A percentile compares a stretch with the other conserved stretches of the same genome.
These are phyloP conservation scores for Coleophoma crateriformis DNA, from an alignment of 2,329 filamentous ascomycete species.

Conservation along the genomic window DNA sequence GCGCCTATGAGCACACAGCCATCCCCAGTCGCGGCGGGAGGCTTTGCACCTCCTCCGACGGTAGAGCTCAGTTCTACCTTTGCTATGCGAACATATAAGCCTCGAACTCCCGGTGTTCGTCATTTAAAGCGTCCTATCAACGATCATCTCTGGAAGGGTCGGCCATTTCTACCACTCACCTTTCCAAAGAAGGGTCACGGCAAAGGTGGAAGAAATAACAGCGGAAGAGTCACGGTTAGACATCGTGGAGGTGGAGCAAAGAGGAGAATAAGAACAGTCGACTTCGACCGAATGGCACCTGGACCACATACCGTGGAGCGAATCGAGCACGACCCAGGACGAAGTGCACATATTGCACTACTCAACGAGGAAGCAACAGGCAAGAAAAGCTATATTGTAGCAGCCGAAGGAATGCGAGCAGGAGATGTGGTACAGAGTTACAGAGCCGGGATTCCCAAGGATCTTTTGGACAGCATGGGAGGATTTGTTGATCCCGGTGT, in stretches of 20 bases:
- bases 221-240: slow-evolving; percentile 78
- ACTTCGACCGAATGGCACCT: slow-evolving; percentile 73
- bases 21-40: slow-evolving; percentile 27
- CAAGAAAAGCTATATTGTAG: slow-evolving; percentile 84
- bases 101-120: slow-evolving; percentile 84
- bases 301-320: slow-evolving; percentile 87
- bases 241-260: slow-evolving; percentile 92
- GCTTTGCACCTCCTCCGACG: slow-evolving; percentile 37
- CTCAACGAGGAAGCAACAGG: slow-evolving; percentile 69
- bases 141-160: slow-evolving; percentile 93
- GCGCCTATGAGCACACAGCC: slow-evolving; percentile 30
- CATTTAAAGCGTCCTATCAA: slow-evolving; percentile 92
- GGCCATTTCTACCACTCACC: slow-evolving; percentile 76
- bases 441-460: slow-evolving; percentile 78
- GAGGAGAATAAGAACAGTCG: slow-evolving; percentile 84
- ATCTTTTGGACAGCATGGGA: slow-evolving; percentile 87
- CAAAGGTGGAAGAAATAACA: slow-evolving; percentile 89
- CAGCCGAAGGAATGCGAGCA: slow-evolving; percentile 87
- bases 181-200: slow-evolving; percentile 88
- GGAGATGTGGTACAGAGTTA: slow-evolving; percentile 93
- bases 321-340: slow-evolving; percentile 93
- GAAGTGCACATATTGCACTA: slow-evolving; percentile 89
- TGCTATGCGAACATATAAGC: slow-evolving; percentile 78
- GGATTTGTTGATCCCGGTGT: slow-evolving; percentile 92
- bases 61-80: slow-evolving; percentile 31